A percentile compares a stretch with the other conserved stretches of the same genome.
These are phyloP conservation scores for Angomonas deanei DNA, from an alignment of 208 protist genomes.

Conservation along the genomic window DNA sequence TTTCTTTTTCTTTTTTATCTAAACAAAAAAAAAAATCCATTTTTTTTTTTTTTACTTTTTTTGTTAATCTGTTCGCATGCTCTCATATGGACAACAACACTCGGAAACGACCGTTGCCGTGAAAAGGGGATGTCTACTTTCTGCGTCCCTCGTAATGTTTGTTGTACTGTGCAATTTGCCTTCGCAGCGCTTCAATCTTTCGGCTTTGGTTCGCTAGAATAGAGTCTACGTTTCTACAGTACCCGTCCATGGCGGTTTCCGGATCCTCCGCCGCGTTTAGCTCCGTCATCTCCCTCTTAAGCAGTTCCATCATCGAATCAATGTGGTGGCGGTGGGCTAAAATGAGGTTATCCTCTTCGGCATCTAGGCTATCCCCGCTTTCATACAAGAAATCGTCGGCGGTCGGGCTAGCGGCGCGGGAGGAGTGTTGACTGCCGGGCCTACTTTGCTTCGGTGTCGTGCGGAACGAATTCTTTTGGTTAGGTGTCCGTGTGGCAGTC, in stretches of 20 bases:
- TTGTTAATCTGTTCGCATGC: background rate
- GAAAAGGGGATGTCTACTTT: no score
- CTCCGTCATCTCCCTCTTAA: constrained; percentile 92
- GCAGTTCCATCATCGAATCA: constrained; percentile 90
- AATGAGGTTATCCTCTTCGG: constrained; percentile 90
- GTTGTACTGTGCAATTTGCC: constrained; percentile 66
- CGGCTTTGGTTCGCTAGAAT: constrained; percentile 69
- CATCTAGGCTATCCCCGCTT: constrained; percentile 78
- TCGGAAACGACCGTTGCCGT: no score
- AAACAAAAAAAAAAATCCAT: background rate
- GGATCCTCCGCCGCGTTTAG: constrained; percentile 88
- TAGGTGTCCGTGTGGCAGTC: constrained; percentile 1
- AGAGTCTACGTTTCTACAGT: constrained; percentile 84
- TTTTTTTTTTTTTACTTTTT: background rate
- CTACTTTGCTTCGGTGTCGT: constrained; percentile 21
- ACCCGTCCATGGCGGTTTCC: constrained; percentile 80
- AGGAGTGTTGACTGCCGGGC: constrained; percentile 28
- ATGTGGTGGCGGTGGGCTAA: constrained; percentile 89
- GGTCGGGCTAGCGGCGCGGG: constrained; percentile 19
- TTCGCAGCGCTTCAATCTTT: constrained; percentile 72
- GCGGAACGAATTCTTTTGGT: constrained; percentile 38
- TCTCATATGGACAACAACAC: background rate
- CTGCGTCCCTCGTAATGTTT: constrained; percentile 33
- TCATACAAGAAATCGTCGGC: constrained; percentile 50
- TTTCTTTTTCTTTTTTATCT: background rate